These are phyloP conservation scores for Barnettozyma californica DNA, from an alignment of 805 yeast genomes.

Conservation along the genomic window DNA sequence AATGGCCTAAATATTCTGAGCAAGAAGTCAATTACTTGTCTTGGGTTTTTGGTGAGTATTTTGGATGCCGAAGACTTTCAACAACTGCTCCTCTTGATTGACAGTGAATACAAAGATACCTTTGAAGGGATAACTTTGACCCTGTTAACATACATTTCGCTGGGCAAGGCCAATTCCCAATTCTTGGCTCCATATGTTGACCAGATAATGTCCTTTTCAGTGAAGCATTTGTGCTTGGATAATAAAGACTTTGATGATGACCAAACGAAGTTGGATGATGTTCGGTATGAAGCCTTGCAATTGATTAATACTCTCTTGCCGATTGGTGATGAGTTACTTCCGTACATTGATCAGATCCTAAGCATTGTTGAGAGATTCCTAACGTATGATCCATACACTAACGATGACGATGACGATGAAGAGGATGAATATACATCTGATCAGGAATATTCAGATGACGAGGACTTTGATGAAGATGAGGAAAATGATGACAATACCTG, in stretches of 20 bases:
- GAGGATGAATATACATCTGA: constrained; percentile 36
- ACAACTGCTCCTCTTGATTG: constrained; percentile 16
- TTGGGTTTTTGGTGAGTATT: constrained; percentile 36
- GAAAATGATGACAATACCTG: constrained; percentile 51
- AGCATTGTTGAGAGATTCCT: constrained; percentile 29
- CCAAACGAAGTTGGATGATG: constrained; percentile 37
- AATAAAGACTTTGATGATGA: constrained; percentile 33
- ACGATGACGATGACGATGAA: constrained; percentile 29
- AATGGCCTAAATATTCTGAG: constrained; percentile 40
- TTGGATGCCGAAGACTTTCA: constrained; percentile 25
- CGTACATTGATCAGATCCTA: constrained; percentile 26
- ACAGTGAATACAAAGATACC: constrained; percentile 14
- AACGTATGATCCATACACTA: constrained; percentile 42
- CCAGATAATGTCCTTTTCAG: constrained; percentile 20
- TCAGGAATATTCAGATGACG: constrained; percentile 43
- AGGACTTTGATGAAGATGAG: constrained; percentile 31
- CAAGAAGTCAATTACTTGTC: constrained; percentile 44
- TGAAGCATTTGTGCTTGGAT: constrained; percentile 24
- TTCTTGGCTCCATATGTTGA: constrained; percentile 20
- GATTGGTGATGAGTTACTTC: constrained; percentile 30
- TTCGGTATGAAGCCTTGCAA: constrained; percentile 45
- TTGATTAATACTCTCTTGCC: constrained; percentile 37
- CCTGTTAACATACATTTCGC: constrained; percentile 19
- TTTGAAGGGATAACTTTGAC: constrained; percentile 20
- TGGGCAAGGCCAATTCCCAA: constrained; percentile 26